Percentiles rank a stretch among this genome's conserved stretches.
phyloP scores from a whole-genome alignment of 2,329 filamentous ascomycete genomes.

The Pseudodiploospora longispora region DNA sequence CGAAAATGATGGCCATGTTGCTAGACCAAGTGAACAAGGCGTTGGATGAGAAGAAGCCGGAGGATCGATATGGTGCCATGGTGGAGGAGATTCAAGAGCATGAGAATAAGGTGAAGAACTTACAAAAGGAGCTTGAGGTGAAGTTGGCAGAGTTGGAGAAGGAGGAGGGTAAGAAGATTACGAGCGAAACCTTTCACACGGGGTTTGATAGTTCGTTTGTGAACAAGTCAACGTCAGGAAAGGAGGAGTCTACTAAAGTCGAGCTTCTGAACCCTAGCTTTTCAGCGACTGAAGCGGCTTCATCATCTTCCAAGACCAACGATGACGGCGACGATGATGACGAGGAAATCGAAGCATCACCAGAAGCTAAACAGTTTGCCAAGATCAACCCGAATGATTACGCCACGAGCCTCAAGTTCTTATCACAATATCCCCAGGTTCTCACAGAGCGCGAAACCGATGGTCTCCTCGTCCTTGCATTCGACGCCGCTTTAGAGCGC shows the following conservation, averaged over 20 bases:
- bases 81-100: constrained; percentile 71
- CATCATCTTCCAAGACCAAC: constrained; percentile 2
- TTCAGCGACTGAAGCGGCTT: constrained; percentile 3
- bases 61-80: constrained; percentile 65
- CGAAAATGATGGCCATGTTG: constrained; percentile 96
- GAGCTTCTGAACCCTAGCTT: constrained; percentile 70
- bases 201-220: constrained; percentile 87
- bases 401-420: constrained; percentile 62
- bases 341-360: constrained; percentile 66
- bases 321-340: constrained; percentile 50
- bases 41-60: constrained; percentile 66
- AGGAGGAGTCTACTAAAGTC: constrained; percentile 43
- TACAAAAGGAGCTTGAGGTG: constrained; percentile 66
- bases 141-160: constrained; percentile 78
- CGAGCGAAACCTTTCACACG: constrained; percentile 78
- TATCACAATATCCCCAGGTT: constrained; percentile 69
- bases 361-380: constrained; percentile 72
- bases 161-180: constrained; percentile 84
- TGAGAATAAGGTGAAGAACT: constrained; percentile 63
- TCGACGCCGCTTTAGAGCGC: constrained; percentile 74
- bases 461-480: constrained; percentile 81
- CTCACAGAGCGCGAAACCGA: constrained; percentile 82
- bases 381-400: constrained; percentile 72
- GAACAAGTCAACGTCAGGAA: constrained; percentile 46
- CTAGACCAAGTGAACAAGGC: constrained; percentile 86